These are phyloP conservation scores for Saitozyma sp. DNA, from an alignment of 768 basidiomycete species.

Conservation along the genomic window DNA sequence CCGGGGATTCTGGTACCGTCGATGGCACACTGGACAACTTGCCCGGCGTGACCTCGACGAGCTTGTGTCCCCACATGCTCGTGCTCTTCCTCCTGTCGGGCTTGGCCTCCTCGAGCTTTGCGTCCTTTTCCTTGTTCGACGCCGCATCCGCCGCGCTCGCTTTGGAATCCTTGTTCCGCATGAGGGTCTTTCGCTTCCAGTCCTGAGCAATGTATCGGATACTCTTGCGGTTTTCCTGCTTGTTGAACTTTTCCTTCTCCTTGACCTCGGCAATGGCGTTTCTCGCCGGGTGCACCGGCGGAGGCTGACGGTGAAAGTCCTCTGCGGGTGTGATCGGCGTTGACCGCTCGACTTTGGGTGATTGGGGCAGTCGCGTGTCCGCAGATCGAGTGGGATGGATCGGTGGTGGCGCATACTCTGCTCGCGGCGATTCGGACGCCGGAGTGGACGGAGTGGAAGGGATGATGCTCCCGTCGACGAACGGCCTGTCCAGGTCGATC, in stretches of 20 bases:
- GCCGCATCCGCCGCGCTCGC: conserved; percentile 49
- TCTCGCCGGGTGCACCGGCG: conserved; percentile 18
- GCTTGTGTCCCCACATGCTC: conserved; percentile 88
- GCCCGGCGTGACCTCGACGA: conserved; percentile 87
- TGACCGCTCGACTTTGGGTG: conserved; percentile 9
- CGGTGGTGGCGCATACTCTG: conserved; percentile 13
- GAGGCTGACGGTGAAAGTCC: conserved; percentile 8
- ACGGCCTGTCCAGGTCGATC: conserved; percentile 92
- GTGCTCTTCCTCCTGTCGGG: conserved; percentile 79
- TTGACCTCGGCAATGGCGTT: neutral
- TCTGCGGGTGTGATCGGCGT: neutral
- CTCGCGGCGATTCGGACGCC: conserved; percentile 24
- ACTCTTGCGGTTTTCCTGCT: conserved; percentile 61
- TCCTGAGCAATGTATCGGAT: conserved; percentile 79
- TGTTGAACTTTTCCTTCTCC: conserved; percentile 38
- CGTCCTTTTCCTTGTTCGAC: conserved; percentile 25
- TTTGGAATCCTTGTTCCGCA: conserved; percentile 51
- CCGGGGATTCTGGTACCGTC: conserved; percentile 37
- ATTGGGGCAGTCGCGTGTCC: conserved; percentile 4
- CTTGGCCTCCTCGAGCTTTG: conserved; percentile 43
- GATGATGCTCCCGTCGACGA: conserved; percentile 70
- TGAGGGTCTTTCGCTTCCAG: conserved; percentile 21
- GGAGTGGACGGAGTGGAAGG: conserved; percentile 38
- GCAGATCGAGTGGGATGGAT: conserved; percentile 17
- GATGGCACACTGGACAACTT: conserved; percentile 56